These are phyloP conservation scores for Hericium alpestre DNA, from an alignment of 768 basidiomycete genomes.

Conservation along the genomic window DNA sequence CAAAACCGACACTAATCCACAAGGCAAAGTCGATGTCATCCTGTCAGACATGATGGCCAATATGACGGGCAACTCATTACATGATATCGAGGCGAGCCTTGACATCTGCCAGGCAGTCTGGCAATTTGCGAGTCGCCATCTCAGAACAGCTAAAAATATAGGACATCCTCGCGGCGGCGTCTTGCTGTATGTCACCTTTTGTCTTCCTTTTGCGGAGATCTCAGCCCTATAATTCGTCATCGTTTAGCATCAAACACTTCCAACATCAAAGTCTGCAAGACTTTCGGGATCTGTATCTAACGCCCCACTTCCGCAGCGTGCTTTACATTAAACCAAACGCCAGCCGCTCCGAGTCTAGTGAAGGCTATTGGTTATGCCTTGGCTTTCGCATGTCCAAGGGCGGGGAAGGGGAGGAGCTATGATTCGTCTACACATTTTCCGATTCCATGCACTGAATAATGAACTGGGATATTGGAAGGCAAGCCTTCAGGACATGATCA, in stretches of 20 bases:
- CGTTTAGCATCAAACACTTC: slow-evolving; percentile 73
- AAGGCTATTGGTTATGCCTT: slow-evolving; percentile 80
- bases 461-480: too few species aligned
- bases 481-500: too few species aligned
- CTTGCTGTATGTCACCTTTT: slow-evolving; percentile 37
- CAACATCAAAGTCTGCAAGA: slow-evolving; percentile 55
- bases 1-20: slow-evolving; percentile 18
- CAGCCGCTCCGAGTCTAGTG: slow-evolving; percentile 66
- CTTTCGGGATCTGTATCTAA: slow-evolving; percentile 53
- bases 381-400: slow-evolving; percentile 32
- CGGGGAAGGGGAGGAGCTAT: too few species aligned
- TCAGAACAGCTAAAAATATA: slow-evolving; percentile 36
- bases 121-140: slow-evolving; percentile 46
- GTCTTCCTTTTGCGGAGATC: slow-evolving; percentile 1
- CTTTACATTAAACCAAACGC: slow-evolving; percentile 71
- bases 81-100: slow-evolving; percentile 60
- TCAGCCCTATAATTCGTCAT: slow-evolving; percentile 3
- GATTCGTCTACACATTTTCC: too few species aligned
- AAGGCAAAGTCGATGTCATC: slow-evolving; percentile 61
- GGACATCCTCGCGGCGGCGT: slow-evolving; percentile 37
- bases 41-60: slow-evolving; percentile 90
- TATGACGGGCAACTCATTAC: slow-evolving; percentile 53
- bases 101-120: slow-evolving; percentile 69
- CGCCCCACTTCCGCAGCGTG: slow-evolving; percentile 57
- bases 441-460: too few species aligned